Conservation (phyloP, 768 basidiomycete genomes). For the Tricholoma terreum region DNA sequence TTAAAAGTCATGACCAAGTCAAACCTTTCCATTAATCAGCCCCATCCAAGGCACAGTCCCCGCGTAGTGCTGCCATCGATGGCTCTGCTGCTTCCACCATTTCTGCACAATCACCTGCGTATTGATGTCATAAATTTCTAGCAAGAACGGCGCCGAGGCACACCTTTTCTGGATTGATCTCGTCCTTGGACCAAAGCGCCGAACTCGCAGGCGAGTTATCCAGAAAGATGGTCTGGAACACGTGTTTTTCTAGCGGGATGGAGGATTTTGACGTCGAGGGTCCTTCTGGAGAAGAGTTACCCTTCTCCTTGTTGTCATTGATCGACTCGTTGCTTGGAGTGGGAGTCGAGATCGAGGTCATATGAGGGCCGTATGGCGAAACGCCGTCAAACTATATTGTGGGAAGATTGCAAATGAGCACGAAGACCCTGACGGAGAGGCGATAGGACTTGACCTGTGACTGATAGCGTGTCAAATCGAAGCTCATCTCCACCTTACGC, state of each 20-base stretch:
- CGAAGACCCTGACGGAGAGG: neutral
- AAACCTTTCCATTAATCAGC: constrained; percentile 34
- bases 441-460: constrained; percentile 32
- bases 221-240: constrained; percentile 52
- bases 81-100: constrained; percentile 54
- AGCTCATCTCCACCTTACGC: constrained; percentile 50
- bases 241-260: constrained; percentile 37
- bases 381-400: constrained; percentile 26
- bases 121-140: neutral
- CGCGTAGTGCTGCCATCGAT: constrained; percentile 46
- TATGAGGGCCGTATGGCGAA: constrained; percentile 12
- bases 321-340: neutral
- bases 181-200: constrained; percentile 39
- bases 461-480: constrained; percentile 47
- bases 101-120: constrained; percentile 38
- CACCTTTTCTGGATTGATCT: constrained; percentile 35
- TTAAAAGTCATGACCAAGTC: no score
- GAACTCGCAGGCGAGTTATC: constrained; percentile 36
- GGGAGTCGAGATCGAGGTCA: neutral
- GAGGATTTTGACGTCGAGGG: constrained; percentile 13
- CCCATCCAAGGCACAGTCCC: constrained; percentile 38
- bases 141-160: neutral
- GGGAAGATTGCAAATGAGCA: neutral
- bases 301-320: neutral
- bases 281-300: constrained; percentile 12